A percentile compares a stretch with the other conserved stretches of the same genome.
phyloP scores from a whole-genome alignment of 164 flowering plant genomes.

The Aristolochia fimbriata region DNA sequence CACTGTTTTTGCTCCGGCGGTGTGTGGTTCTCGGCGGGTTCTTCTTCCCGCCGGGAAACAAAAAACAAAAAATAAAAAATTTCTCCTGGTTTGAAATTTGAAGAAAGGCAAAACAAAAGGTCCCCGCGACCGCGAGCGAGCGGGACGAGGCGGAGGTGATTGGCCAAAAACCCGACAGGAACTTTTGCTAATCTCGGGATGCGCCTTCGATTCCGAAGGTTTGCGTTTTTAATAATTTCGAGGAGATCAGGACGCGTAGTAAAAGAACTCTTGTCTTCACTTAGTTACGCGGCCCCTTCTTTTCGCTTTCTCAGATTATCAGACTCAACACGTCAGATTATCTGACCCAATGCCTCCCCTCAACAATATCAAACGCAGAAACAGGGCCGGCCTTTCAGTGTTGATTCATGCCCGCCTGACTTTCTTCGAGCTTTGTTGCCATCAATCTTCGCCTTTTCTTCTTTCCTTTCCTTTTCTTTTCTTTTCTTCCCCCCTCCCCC shows the following conservation, averaged over 20 bases:
- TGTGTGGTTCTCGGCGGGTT: too few relatives aligned
- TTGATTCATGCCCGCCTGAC: neutral
- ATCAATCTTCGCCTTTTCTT: too few relatives aligned
- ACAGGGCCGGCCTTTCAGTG: neutral
- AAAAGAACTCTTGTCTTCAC: neutral
- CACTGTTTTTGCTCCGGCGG: too few relatives aligned
- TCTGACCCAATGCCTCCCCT: neutral
- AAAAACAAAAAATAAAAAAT: too few relatives aligned
- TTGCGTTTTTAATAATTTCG: neutral
- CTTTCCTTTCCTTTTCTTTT: too few relatives aligned
- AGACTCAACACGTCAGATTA: neutral
- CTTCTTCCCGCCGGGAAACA: too few relatives aligned
- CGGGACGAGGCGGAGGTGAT: too few relatives aligned
- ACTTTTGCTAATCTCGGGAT: neutral
- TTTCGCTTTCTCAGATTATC: neutral
- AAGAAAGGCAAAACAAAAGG: too few relatives aligned
- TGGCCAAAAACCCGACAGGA: too few relatives aligned
- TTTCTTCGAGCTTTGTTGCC: neutral
- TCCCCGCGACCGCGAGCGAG: too few relatives aligned
- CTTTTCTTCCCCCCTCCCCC: too few relatives aligned
- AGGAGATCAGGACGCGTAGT: neutral
- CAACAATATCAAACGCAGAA: neutral
- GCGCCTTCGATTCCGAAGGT: neutral
- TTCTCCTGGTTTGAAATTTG: too few relatives aligned
- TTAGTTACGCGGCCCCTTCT: neutral